Evolutionary conservation across 768 basidiomycete genomes (phyloP), one percentile per base, ranked within the genome.

Genomic region (Pulveroboletus sp.): DNA sequence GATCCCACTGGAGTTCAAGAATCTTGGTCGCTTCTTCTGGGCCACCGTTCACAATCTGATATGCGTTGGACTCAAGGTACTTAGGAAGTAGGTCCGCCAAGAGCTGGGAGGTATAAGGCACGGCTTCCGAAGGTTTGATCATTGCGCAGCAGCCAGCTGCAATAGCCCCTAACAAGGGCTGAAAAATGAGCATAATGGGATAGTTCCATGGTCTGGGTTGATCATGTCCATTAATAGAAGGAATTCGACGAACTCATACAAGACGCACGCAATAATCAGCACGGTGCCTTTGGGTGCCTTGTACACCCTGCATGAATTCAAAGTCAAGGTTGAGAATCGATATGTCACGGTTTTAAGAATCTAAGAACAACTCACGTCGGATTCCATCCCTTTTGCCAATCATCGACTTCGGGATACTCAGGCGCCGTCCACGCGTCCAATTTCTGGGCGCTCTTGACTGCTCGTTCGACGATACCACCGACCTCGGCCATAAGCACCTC

Each of bases 81-180:
- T 78, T 75, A 3, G 82, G 78, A 21, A 87, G 39, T 20, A 86
- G 70, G 13, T 73, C 68, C 0, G 78, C 74, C 3, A 90, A 53
- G 4, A 86, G 72, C 4, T 67, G 56, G 0, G 80, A 73, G 48
- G 70, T 72, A 35, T 73, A 65, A 0, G 84, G 78, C 0, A 72
- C 63, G 12, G 37, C 40, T 58, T 90, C 89, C 8, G 86, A 87
- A 0, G 78, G 76, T 59, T 90, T 90, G 58, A 89, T 39, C 9
- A 81, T 73, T 0, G 75, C 77, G n/a, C 81, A 75, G 57, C 84
- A 86, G 0, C 88, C 89, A 1, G 87, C 86, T 0, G 85, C 74
- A 41, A 91, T 84, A 1, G 88, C 88, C 5, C 87, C 87, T 42
- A 77, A 72, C 19, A 85, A 67, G 4, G 86, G 85, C 33, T 76